A percentile compares a stretch with the other conserved stretches of the same genome.
phyloP scores from a whole-genome alignment of 257 asterid species.

The Linaria vulgaris region DNA sequence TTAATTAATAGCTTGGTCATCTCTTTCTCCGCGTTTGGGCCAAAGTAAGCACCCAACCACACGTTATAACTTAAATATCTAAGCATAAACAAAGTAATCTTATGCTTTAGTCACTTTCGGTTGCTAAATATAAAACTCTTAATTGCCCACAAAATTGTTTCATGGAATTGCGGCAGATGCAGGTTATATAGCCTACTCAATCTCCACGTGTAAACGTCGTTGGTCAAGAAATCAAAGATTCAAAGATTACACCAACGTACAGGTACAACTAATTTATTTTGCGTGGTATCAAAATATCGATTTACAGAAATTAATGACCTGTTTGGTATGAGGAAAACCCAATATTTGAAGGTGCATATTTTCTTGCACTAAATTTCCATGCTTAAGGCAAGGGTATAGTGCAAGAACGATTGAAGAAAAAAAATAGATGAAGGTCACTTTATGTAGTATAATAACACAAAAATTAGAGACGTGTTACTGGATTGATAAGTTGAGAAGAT shows the following conservation, averaged over 20 bases:
- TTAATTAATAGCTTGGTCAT: slow-evolving; percentile 8
- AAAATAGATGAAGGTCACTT: too few species aligned
- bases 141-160: slow-evolving; percentile 23
- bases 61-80: slow-evolving; percentile 10
- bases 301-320: not conserved
- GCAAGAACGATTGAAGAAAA: too few species aligned
- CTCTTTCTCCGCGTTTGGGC: slow-evolving; percentile 9
- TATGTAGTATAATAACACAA: too few species aligned
- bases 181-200: slow-evolving; percentile 20
- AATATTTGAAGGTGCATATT: too few species aligned
- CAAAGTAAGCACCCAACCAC: slow-evolving; percentile 21
- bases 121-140: slow-evolving; percentile 20
- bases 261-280: not conserved
- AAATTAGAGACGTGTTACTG: too few species aligned
- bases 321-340: slow-evolving; percentile 14
- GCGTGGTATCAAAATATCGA: not conserved
- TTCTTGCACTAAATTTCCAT: too few species aligned
- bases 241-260: not conserved
- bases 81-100: not conserved
- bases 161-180: slow-evolving; percentile 4
- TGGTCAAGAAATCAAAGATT: slow-evolving; percentile 23
- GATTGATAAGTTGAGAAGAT: too few species aligned
- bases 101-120: slow-evolving; percentile 38
- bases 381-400: too few species aligned
- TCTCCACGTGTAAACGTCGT: slow-evolving; percentile 40